Conservation (phyloP, 2,329 filamentous ascomycete species). For the Pleurostoma richardsiae region DNA sequence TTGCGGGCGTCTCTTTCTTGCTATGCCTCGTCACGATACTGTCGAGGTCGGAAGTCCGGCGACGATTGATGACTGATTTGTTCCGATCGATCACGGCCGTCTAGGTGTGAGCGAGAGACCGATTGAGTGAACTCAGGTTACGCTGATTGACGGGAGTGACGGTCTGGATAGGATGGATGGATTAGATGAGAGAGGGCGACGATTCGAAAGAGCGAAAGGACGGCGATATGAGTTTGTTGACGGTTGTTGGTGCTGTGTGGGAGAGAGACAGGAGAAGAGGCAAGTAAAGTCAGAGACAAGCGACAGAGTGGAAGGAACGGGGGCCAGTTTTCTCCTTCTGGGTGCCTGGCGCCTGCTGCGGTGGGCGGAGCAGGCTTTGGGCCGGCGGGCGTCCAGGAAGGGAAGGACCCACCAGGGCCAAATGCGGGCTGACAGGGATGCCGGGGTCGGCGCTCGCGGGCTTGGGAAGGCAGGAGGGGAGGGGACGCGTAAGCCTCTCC, state of each 20-base stretch:
- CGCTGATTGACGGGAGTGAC: too few species aligned
- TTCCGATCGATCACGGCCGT: too few species aligned
- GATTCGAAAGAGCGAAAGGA: not conserved
- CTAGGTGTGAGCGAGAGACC: too few species aligned
- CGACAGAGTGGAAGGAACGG: too few species aligned
- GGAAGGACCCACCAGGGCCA: slow-evolving; percentile 1
- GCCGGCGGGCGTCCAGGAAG: not conserved
- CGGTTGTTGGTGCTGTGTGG: not conserved
- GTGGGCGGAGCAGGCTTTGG: not conserved
- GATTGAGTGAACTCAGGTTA: too few species aligned
- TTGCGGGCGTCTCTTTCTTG: not conserved
- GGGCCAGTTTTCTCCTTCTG: not conserved
- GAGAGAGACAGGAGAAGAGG: not conserved
- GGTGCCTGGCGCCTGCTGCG: slow-evolving; percentile 6
- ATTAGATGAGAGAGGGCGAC: not conserved
- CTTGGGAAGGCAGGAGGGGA: slow-evolving; percentile 16
- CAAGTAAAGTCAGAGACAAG: not conserved
- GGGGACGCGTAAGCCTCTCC: slow-evolving; percentile 26
- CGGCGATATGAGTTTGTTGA: not conserved
- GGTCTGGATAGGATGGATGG: not conserved
- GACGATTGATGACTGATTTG: too few species aligned
- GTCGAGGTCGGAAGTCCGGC: too few species aligned
- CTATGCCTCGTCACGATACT: not conserved
- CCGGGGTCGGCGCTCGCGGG: slow-evolving; percentile 5
- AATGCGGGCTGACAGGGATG: slow-evolving; percentile 15